These are phyloP conservation scores for Phoma sp. DNA, from an alignment of 2,329 filamentous ascomycete genomes.

Conservation along the genomic window DNA sequence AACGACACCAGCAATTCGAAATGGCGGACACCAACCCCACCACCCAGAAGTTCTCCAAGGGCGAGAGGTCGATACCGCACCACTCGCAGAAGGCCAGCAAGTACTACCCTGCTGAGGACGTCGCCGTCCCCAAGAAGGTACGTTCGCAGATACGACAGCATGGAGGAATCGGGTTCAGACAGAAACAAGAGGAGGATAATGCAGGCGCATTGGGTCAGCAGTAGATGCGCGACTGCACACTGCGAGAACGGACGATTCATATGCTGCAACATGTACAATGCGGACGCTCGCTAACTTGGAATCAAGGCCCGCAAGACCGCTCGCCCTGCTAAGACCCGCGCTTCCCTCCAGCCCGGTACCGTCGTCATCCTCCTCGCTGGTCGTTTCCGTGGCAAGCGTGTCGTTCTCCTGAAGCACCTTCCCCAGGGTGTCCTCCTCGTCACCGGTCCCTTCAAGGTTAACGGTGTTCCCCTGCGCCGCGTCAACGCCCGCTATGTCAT, in stretches of 20 bases:
- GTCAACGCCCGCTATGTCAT: slow-evolving; percentile 95
- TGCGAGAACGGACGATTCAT: slow-evolving; percentile 7
- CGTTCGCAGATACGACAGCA: slow-evolving; percentile 55
- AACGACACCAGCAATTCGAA: slow-evolving; percentile 57
- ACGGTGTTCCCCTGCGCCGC: slow-evolving; percentile 94
- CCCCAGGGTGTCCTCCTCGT: slow-evolving; percentile 98
- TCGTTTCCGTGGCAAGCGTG: slow-evolving; percentile 99
- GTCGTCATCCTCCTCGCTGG: slow-evolving; percentile 99
- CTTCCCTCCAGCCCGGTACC: slow-evolving; percentile 90
- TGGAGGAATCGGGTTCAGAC: slow-evolving; percentile 3
- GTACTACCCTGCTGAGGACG: slow-evolving; percentile 98
- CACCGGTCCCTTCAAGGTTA: slow-evolving; percentile 99
- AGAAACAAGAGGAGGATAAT: slow-evolving; percentile 23
- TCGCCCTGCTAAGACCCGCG: slow-evolving; percentile 84
- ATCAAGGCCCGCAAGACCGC: slow-evolving; percentile 89
- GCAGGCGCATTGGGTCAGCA: slow-evolving; percentile 9
- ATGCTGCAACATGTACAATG: slow-evolving; percentile 8
- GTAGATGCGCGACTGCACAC: slow-evolving; percentile 9
- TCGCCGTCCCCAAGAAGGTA: slow-evolving; percentile 90
- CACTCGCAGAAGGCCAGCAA: slow-evolving; percentile 92
- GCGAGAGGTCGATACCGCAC: slow-evolving; percentile 88
- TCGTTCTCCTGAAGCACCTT: slow-evolving; percentile 97
- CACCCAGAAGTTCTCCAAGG: slow-evolving; percentile 98
- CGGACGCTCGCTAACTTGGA: slow-evolving; percentile 36
- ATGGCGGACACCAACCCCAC: slow-evolving; percentile 65